Percentiles rank a stretch among this genome's conserved stretches.
phyloP scores from a whole-genome alignment of 495 filamentous ascomycete genomes.

The Apodospora peruviana region DNA sequence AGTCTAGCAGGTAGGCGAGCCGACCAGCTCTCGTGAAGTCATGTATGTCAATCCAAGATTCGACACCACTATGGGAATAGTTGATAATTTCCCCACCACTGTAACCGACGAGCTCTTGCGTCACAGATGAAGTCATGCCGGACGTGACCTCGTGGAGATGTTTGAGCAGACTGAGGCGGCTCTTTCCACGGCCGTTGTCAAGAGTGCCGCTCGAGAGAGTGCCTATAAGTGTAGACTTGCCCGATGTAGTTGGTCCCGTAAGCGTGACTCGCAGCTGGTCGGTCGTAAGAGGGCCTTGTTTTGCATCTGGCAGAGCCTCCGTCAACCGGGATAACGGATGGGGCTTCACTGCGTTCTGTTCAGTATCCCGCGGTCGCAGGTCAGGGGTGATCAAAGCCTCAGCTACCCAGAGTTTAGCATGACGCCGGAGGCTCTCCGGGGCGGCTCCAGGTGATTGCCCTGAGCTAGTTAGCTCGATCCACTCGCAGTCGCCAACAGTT shows the following conservation, averaged over 20 bases:
- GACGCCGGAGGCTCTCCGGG: slow-evolving; percentile 15
- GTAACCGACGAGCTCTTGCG: slow-evolving; percentile 91
- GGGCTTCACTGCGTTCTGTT: slow-evolving; percentile 1
- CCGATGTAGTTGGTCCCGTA: slow-evolving; percentile 84
- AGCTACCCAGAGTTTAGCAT: slow-evolving; percentile 74
- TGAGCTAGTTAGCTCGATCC: slow-evolving; percentile 33
- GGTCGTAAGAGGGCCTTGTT: slow-evolving; percentile 37
- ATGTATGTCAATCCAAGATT: slow-evolving; percentile 94
- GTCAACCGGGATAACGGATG: slow-evolving; percentile 4
- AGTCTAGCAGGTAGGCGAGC: slow-evolving; percentile 81
- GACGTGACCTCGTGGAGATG: slow-evolving; percentile 92
- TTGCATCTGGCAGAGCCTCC: slow-evolving; percentile 17
- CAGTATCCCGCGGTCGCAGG: slow-evolving; percentile 18
- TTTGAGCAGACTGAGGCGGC: slow-evolving; percentile 77
- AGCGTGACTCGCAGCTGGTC: slow-evolving; percentile 88
- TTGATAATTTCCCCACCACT: slow-evolving; percentile 66
- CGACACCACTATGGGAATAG: slow-evolving; percentile 78
- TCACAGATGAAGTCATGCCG: slow-evolving; percentile 86
- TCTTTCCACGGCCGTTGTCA: slow-evolving; percentile 89
- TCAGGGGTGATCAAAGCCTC: slow-evolving; percentile 59
- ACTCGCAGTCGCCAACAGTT: slow-evolving; percentile 82
- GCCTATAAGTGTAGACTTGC: slow-evolving; percentile 87
- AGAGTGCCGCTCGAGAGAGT: slow-evolving; percentile 80
- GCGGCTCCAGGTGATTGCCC: slow-evolving; percentile 2
- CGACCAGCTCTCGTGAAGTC: slow-evolving; percentile 64